These are phyloP conservation scores for Gremmenia infestans DNA, from an alignment of 2,329 filamentous ascomycete species.

Conservation along the genomic window DNA sequence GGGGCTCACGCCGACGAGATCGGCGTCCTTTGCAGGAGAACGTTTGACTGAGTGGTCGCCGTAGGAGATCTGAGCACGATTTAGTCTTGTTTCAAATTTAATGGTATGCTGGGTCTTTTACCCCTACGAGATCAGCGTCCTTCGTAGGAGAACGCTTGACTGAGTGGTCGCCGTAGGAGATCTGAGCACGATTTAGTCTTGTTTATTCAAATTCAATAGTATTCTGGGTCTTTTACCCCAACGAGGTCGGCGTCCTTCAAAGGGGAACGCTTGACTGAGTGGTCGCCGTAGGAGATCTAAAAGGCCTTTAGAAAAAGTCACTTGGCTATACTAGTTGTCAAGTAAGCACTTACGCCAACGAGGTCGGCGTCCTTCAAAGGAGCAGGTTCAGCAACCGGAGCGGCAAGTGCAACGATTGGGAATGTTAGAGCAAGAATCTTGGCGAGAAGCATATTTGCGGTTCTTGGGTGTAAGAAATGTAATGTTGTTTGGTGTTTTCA, in stretches of 20 bases:
- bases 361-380: neutral
- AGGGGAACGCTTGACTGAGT: neutral
- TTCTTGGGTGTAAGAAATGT: neutral
- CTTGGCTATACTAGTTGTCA: neutral
- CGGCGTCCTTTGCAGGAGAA: neutral
- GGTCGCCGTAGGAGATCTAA: neutral
- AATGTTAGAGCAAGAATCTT: neutral
- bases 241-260: neutral
- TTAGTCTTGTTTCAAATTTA: no score
- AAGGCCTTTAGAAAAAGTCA: neutral
- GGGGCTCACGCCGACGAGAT: neutral
- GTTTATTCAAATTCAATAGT: no score
- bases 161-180: neutral
- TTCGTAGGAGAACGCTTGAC: neutral
- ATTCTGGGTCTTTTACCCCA: neutral
- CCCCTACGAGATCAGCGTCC: neutral
- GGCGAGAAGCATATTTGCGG: neutral
- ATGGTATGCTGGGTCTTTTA: neutral
- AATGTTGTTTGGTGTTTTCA: neutral
- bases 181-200: neutral
- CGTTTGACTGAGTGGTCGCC: neutral
- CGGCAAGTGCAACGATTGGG: neutral
- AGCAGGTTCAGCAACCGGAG: neutral
- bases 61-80: neutral
- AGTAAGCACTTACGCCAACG: neutral